phyloP scores from a whole-genome alignment of 768 basidiomycete species.

The Tulasnella sp. region DNA sequence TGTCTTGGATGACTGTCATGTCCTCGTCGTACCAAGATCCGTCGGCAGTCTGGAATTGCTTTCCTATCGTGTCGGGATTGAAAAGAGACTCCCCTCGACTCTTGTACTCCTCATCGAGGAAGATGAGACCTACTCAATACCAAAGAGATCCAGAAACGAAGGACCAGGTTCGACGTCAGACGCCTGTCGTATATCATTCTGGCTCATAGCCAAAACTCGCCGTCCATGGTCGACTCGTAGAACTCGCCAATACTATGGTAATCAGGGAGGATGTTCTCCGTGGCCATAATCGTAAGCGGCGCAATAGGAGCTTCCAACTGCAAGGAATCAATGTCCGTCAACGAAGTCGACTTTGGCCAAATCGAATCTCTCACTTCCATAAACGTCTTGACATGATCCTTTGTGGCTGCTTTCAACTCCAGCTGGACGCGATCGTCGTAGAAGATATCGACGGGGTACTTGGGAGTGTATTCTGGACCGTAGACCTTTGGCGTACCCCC shows the following conservation, averaged over 20 bases:
- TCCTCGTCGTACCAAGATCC: constrained; percentile 2
- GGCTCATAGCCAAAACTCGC: too few species aligned
- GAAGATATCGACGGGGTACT: neutral
- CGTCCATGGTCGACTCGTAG: neutral
- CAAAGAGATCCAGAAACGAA: too few species aligned
- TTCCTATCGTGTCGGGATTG: neutral
- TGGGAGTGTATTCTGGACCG: neutral
- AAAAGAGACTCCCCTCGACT: too few species aligned
- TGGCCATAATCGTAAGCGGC: neutral
- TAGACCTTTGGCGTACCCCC: neutral
- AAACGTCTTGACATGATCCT: neutral
- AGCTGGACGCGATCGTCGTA: neutral
- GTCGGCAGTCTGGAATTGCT: neutral
- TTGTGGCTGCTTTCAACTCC: neutral
- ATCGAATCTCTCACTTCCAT: neutral
- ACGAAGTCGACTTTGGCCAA: neutral
- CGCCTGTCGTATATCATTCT: too few species aligned
- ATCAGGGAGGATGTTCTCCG: neutral
- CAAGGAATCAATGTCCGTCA: neutral
- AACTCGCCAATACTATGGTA: neutral
- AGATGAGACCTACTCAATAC: too few species aligned
- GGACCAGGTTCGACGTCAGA: too few species aligned
- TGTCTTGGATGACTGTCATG: constrained; percentile 1
- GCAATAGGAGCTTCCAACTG: neutral
- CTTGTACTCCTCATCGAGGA: too few species aligned